Conservation (phyloP, 257 asterid genomes). For the Penstemon barbatus region DNA sequence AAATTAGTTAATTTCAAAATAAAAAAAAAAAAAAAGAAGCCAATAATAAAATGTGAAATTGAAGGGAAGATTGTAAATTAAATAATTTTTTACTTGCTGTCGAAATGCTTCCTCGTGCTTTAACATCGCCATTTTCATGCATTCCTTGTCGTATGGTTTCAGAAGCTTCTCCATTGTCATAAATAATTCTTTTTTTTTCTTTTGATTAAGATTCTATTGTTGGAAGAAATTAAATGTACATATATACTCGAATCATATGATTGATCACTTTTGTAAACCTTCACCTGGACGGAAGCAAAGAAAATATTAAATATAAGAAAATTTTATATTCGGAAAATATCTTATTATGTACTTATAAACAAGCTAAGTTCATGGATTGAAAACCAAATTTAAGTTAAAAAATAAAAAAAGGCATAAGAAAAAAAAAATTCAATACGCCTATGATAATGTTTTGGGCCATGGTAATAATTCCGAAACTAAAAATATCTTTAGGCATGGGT, state of each 20-base stretch:
- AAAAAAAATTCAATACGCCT: too few relatives aligned
- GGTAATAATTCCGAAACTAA: conserved; percentile 30
- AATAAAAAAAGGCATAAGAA: too few relatives aligned
- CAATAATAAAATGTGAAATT: neutral
- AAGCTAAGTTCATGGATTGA: too few relatives aligned
- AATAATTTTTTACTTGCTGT: conserved; percentile 56
- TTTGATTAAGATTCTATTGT: too few relatives aligned
- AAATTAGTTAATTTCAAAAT: neutral
- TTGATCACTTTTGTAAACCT: too few relatives aligned
- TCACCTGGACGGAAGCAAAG: conserved; percentile 29
- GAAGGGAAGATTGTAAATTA: neutral
- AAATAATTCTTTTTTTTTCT: too few relatives aligned
- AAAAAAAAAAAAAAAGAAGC: neutral
- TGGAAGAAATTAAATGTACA: too few relatives aligned
- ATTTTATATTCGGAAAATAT: too few relatives aligned
- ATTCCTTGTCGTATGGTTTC: conserved; percentile 68
- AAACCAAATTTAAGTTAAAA: too few relatives aligned
- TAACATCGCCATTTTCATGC: conserved; percentile 85
- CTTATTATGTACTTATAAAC: too few relatives aligned
- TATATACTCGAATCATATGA: too few relatives aligned
- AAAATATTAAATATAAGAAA: conserved; percentile 13
- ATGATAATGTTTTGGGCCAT: conserved; percentile 38
- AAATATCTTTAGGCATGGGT: conserved; percentile 48
- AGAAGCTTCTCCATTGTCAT: conserved; percentile 57
- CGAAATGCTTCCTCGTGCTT: conserved; percentile 92